These are phyloP conservation scores for Ascocoryne sarcoides DNA, from an alignment of 2,329 filamentous ascomycete genomes.

Conservation along the genomic window DNA sequence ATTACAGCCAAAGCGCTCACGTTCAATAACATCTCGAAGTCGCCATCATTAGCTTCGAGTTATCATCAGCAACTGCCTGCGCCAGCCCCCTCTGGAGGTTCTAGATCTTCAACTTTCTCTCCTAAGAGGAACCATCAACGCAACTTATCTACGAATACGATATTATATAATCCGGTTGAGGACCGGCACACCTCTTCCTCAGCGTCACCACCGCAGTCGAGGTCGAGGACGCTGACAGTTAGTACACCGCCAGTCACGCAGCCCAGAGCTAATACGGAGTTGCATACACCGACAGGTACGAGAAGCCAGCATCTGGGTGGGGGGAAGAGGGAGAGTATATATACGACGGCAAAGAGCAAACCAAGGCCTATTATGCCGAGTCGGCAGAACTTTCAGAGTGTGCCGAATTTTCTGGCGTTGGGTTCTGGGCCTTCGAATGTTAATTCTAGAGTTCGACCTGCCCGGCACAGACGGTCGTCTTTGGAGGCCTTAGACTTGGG, in stretches of 20 bases:
- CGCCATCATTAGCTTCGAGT: no score
- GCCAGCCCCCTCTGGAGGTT: no score
- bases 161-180: slow-evolving; percentile 67
- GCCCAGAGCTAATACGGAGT: no score
- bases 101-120: slow-evolving; percentile 10
- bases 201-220: slow-evolving; percentile 30
- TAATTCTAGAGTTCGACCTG: slow-evolving; percentile 7
- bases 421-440: slow-evolving; percentile 8
- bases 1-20: no score
- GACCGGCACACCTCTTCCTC: slow-evolving; percentile 32
- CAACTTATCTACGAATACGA: slow-evolving; percentile 73
- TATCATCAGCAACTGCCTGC: no score
- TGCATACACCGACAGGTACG: no score
- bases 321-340: no score
- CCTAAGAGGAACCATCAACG: slow-evolving; percentile 46
- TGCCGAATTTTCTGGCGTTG: slow-evolving; percentile 37
- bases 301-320: no score
- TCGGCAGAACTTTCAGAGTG: slow-evolving; percentile 44
- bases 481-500: slow-evolving; percentile 64
- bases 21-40: no score
- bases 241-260: no score
- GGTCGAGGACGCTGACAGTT: no score
- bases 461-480: slow-evolving; percentile 42
- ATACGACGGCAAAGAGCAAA: no score
- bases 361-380: slow-evolving; percentile 49